These are phyloP conservation scores for Amylocystis lapponica DNA, from an alignment of 768 basidiomycete genomes.

Conservation along the genomic window DNA sequence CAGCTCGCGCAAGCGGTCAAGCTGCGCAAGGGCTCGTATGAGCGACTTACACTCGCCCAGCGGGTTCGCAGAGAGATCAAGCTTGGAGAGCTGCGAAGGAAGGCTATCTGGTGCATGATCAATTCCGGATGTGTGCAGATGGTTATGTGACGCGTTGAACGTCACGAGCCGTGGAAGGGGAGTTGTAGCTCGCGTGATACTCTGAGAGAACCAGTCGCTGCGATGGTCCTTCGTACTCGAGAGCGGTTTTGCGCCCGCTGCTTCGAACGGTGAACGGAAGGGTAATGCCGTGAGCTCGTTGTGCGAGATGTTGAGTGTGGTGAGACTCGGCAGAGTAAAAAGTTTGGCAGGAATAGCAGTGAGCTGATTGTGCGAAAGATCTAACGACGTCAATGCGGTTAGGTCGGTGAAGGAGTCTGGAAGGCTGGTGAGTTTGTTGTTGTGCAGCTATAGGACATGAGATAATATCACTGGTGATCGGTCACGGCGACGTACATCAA, in stretches of 20 bases:
- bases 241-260: conserved; percentile 19
- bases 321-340: conserved; percentile 64
- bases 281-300: conserved; percentile 59
- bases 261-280: conserved; percentile 52
- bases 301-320: conserved; percentile 64
- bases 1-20: conserved; percentile 53
- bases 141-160: conserved; percentile 65
- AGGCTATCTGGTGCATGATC: conserved; percentile 35
- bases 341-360: conserved; percentile 55
- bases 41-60: conserved; percentile 41
- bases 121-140: conserved; percentile 48
- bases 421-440: conserved; percentile 58
- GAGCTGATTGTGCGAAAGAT: conserved; percentile 71
- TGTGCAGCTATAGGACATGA: conserved; percentile 50
- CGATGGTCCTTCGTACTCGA: conserved; percentile 29
- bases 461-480: conserved; percentile 4
- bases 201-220: conserved; percentile 56
- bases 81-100: conserved; percentile 48
- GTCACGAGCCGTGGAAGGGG: conserved; percentile 63
- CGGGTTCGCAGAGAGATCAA: conserved; percentile 66
- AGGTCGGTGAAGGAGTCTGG: conserved; percentile 68
- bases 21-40: conserved; percentile 39
- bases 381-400: conserved; percentile 56
- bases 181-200: conserved; percentile 52
- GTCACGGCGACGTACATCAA: conserved; percentile 55